Percentiles rank a stretch among this genome's conserved stretches.
Evolutionary conservation across 768 basidiomycete species (phyloP).

Genomic region (Podaxis sp.): DNA sequence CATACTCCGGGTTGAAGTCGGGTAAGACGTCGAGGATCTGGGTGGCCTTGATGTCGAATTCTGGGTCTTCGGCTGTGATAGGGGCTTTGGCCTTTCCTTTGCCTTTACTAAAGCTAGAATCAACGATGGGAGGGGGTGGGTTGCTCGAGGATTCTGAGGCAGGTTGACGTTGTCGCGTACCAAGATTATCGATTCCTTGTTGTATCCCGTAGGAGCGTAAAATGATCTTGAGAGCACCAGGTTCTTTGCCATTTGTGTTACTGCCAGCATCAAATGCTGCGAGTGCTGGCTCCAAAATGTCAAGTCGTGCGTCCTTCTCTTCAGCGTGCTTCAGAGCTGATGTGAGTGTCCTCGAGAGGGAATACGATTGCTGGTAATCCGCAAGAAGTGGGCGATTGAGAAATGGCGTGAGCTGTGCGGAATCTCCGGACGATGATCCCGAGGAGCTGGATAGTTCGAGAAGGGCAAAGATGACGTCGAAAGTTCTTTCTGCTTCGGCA

Average conservation of each 20-base stretch:
- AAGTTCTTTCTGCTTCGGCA: slow-evolving; percentile 49
- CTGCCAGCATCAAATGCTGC: slow-evolving; percentile 34
- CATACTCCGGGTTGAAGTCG: slow-evolving; percentile 52
- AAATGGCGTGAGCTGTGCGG: slow-evolving; percentile 46
- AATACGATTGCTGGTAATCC: slow-evolving; percentile 73
- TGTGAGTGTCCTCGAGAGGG: slow-evolving; percentile 51
- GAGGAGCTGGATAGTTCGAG: slow-evolving; percentile 44
- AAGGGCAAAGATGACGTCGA: slow-evolving; percentile 60
- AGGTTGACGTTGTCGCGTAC: slow-evolving; percentile 20
- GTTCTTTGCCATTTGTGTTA: slow-evolving; percentile 28
- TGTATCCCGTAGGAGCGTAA: slow-evolving; percentile 59
- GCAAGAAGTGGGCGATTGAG: slow-evolving; percentile 65
- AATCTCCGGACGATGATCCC: slow-evolving; percentile 20
- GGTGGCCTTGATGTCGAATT: slow-evolving; percentile 56
- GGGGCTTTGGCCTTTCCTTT: slow-evolving; percentile 41
- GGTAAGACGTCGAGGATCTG: slow-evolving; percentile 82
- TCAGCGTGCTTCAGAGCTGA: slow-evolving; percentile 41
- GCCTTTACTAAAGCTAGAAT: slow-evolving; percentile 28
- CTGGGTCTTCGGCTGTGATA: slow-evolving; percentile 32
- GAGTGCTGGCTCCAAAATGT: slow-evolving; percentile 55
- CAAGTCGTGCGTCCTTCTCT: slow-evolving; percentile 58
- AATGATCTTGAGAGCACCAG: slow-evolving; percentile 63
- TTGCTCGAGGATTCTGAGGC: neutral
- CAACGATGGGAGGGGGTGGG: neutral
- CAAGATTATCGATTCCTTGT: slow-evolving; percentile 38